Evolutionary conservation across 768 basidiomycete genomes (phyloP), one percentile per base, ranked within the genome.

Genomic region (Amyloporia xantha): DNA sequence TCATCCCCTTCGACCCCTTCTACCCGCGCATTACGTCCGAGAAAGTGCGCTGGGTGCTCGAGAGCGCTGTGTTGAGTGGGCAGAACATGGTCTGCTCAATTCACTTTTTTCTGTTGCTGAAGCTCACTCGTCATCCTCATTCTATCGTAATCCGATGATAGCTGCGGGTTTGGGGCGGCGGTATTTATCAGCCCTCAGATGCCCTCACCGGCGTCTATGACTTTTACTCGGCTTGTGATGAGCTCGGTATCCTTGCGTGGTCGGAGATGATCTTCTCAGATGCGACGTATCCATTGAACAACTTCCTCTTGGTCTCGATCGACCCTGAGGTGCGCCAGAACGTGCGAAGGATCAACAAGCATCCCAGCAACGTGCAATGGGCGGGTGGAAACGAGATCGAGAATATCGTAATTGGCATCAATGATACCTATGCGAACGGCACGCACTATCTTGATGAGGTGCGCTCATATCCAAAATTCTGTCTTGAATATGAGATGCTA

Each of bases 361-460:
- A 81, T 48, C 77, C 79, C 3, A 80, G 77, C 60, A 74, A 72
- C 54, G 74, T 63, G 2, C 78, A 79, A 47, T 81, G 79, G 78
- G 78, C 79, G 10, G 78, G 76, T 9, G 78, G 78, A 17, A 81
- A 81, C 60, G 77, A 79, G 58, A 78, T 79, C 41, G 78, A 80
- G 55, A 76, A 72, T 0, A 79, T 79, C 37, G 75, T 73, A 10
- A 66, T 70, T 36, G 44, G 23, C 7, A 68, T 68, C 5, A 71
- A 70, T 50, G 49, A 54, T 7, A 63, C 60, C 1, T 52, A 70
- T 9, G 53, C 65, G 15, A 76, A 75, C 47, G 77, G 71, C 17
- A 70, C 67, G 2, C 71, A 73, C 59, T 77, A 68, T 49, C 60
- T 79, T 43, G 66, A 78, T 47, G 75, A 78, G 67, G 73, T 76